These are phyloP conservation scores for Primulina eburnea DNA, from an alignment of 257 asterid species.

Conservation along the genomic window DNA sequence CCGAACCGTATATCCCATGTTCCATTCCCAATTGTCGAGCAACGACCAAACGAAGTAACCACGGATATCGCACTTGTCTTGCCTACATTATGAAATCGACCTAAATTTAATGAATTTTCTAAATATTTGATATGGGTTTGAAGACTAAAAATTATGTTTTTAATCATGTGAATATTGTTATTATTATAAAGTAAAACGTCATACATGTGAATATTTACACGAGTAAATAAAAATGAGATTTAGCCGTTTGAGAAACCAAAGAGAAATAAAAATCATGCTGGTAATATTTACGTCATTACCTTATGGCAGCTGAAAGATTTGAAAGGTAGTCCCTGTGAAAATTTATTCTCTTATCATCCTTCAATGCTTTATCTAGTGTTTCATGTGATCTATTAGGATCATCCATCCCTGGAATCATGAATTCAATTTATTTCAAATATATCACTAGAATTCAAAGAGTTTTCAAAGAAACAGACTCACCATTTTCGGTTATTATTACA, in stretches of 20 bases:
- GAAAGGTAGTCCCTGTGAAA: conserved; percentile 76
- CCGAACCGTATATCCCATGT: conserved; percentile 76
- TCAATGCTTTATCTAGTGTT: conserved; percentile 38
- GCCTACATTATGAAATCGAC: conserved; percentile 38
- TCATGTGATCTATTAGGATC: conserved; percentile 47
- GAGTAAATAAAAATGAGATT: no score
- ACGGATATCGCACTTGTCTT: conserved; percentile 58
- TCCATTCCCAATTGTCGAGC: conserved; percentile 97
- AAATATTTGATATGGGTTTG: no score
- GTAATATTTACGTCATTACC: conserved; percentile 26
- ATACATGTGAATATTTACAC: no score
- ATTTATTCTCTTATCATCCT: conserved; percentile 63
- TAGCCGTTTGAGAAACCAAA: no score
- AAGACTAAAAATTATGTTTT: no score
- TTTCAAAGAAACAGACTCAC: conserved; percentile 28
- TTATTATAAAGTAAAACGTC: no score
- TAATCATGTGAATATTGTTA: no score
- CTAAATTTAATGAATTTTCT: not conserved
- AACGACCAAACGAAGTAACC: conserved; percentile 90
- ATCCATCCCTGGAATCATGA: conserved; percentile 63
- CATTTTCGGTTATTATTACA: conserved; percentile 76
- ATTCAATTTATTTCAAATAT: not conserved
- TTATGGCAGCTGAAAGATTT: conserved; percentile 81
- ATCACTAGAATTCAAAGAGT: not conserved
- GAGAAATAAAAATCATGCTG: no score